These are phyloP conservation scores for Aspergillus cejpii DNA, from an alignment of 2,329 filamentous ascomycete genomes.

Conservation along the genomic window DNA sequence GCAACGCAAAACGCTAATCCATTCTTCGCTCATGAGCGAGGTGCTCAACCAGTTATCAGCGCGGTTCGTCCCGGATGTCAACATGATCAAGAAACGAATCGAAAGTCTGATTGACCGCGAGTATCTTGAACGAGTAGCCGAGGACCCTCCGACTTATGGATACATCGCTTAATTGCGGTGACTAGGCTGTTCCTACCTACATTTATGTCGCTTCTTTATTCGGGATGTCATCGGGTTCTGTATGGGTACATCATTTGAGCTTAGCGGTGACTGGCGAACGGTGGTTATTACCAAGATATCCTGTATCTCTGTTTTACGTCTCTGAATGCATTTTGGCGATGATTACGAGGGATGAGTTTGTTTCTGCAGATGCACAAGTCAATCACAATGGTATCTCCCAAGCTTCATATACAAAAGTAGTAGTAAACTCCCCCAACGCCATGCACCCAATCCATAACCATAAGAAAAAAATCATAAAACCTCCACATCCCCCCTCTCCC, in stretches of 20 bases:
- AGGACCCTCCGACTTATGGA: slow-evolving; percentile 42
- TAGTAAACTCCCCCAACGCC: no score
- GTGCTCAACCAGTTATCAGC: slow-evolving; percentile 44
- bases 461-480: no score
- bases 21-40: slow-evolving; percentile 47
- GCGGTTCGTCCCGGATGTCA: slow-evolving; percentile 47
- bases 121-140: slow-evolving; percentile 43
- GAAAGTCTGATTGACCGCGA: slow-evolving; percentile 50
- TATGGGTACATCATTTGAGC: slow-evolving; percentile 7
- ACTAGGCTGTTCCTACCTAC: no score
- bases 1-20: slow-evolving; percentile 45
- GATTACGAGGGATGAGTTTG: neutral
- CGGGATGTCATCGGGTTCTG: neutral
- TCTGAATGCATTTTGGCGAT: neutral
- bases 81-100: slow-evolving; percentile 49
- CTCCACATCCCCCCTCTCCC: slow-evolving; percentile 41
- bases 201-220: neutral
- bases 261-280: slow-evolving; percentile 23
- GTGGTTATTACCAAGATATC: slow-evolving; percentile 10
- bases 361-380: no score
- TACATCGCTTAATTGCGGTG: slow-evolving; percentile 36
- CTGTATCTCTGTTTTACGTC: no score
- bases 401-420: no score
- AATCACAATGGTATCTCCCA: no score
- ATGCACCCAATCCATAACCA: no score